phyloP scores from a whole-genome alignment of 495 filamentous ascomycete genomes.

The Mycothermus thermophilus region DNA sequence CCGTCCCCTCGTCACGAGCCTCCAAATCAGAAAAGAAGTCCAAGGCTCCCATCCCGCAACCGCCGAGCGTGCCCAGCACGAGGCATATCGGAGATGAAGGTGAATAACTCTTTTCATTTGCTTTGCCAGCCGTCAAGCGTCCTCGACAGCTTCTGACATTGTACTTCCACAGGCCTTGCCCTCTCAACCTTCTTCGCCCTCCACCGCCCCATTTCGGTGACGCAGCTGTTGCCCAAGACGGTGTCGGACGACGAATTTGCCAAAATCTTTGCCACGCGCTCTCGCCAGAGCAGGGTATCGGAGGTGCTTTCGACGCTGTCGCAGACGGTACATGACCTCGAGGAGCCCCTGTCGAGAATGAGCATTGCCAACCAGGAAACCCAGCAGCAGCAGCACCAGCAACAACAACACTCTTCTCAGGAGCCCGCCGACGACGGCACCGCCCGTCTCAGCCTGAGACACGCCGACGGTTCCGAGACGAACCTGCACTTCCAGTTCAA shows the following conservation, averaged over 20 bases:
- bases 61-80: constrained; percentile 76
- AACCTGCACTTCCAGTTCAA: constrained; percentile 31
- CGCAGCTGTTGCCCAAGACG: constrained; percentile 57
- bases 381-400: constrained; percentile 10
- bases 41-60: constrained; percentile 31
- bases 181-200: constrained; percentile 91
- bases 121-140: too few relatives aligned
- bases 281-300: constrained; percentile 34
- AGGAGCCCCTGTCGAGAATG: constrained; percentile 38
- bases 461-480: constrained; percentile 37
- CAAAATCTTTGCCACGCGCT: constrained; percentile 56
- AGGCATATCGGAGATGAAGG: constrained; percentile 63
- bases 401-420: too few relatives aligned
- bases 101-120: constrained; percentile 27
- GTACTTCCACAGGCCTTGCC: constrained; percentile 49
- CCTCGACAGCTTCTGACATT: constrained; percentile 4
- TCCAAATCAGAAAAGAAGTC: constrained; percentile 33
- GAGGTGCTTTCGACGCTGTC: constrained; percentile 73
- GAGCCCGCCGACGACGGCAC: constrained; percentile 18
- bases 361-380: constrained; percentile 5
- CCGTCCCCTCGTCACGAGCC: constrained; percentile 24
- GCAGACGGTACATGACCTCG: constrained; percentile 55
- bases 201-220: constrained; percentile 85
- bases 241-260: constrained; percentile 62
- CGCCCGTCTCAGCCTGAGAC: constrained; percentile 30